These are phyloP conservation scores for Globisporangium polare DNA, from an alignment of 352 stramenopile species.

Conservation along the genomic window DNA sequence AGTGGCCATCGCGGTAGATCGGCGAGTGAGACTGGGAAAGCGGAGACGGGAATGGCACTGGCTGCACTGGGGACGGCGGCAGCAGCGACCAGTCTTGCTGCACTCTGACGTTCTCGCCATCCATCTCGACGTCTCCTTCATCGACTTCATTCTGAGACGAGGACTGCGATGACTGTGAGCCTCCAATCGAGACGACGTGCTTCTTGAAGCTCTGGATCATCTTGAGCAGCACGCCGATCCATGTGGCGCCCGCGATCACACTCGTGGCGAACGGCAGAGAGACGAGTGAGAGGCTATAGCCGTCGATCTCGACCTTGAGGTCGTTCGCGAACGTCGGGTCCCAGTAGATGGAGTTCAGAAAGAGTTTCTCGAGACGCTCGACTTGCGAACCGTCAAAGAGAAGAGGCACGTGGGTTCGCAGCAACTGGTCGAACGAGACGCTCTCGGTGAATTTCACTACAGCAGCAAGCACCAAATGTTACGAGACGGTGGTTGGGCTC, in stretches of 20 bases:
- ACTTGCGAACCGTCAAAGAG: conserved; percentile 44
- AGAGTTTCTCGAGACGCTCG: conserved; percentile 33
- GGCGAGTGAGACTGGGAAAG: neutral
- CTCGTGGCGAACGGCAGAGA: conserved; percentile 21
- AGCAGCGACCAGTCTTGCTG: conserved; percentile 2
- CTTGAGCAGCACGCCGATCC: conserved; percentile 49
- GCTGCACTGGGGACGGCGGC: conserved; percentile 5
- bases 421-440: conserved; percentile 37
- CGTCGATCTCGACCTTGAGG: conserved; percentile 48
- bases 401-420: conserved; percentile 37
- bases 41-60: neutral
- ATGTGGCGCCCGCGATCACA: conserved; percentile 34
- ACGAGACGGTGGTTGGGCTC: neutral
- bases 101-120: neutral
- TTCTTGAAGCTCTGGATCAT: conserved; percentile 46
- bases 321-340: conserved; percentile 42
- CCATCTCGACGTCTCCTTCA: conserved; percentile 9
- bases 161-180: neutral
- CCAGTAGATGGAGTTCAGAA: conserved; percentile 28
- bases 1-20: conserved; percentile 27
- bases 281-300: conserved; percentile 52
- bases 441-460: conserved; percentile 24
- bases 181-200: neutral
- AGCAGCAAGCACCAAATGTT: neutral
- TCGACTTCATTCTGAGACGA: neutral